Base-by-base conservation (phyloP, 345 rosid species). In the Lepidium aucheri region DNA sequence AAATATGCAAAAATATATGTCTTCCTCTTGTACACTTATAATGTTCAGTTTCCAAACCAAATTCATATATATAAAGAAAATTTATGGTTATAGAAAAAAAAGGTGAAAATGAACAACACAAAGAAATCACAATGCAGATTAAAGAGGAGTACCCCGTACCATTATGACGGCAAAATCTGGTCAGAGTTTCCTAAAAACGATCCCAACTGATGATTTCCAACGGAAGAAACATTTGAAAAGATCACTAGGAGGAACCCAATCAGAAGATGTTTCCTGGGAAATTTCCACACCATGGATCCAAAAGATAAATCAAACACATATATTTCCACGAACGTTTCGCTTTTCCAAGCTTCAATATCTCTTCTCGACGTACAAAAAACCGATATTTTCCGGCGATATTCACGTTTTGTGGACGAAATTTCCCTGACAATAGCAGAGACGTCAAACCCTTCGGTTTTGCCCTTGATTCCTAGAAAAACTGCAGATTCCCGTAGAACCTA, bases 201-300 rank as follows among this genome's bases (percentile, higher is more conserved):
- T 72, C 66, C 53, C 66, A 41, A 15, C 12, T 41, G 60, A 65
- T 34, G 55, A 59, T 63, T 65, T 58, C 67, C 43, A 42, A 59
- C 62, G 51, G 61, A 33, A 26, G 34, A 59, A 42, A 52, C 76
- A 73, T 73, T 35, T 41, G 14, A 35, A 52, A 42, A 28, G 43
- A 13, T 35, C 54, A 49, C 7, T 16, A 46, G 0, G 63, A 46
- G 0, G 63, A 73, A 59, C 57, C 62, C 49, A 66, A 60, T 60
- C 43, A 60, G 14, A 52, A 9, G 15, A 36, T 65, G 24, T 52
- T 66, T 63, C 17, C 63, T 15, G 17, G 24, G 57, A 70, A 45
- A 54, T 38, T 26, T 59, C 15, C 54, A 54, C 57, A 73, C 67
- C 76, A 73, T 73, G 63, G 72, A 66, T 73, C 47, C 59, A 15